These are phyloP conservation scores for Diaporthe aspalathi DNA, from an alignment of 2,329 filamentous ascomycete species.

Conservation along the genomic window DNA sequence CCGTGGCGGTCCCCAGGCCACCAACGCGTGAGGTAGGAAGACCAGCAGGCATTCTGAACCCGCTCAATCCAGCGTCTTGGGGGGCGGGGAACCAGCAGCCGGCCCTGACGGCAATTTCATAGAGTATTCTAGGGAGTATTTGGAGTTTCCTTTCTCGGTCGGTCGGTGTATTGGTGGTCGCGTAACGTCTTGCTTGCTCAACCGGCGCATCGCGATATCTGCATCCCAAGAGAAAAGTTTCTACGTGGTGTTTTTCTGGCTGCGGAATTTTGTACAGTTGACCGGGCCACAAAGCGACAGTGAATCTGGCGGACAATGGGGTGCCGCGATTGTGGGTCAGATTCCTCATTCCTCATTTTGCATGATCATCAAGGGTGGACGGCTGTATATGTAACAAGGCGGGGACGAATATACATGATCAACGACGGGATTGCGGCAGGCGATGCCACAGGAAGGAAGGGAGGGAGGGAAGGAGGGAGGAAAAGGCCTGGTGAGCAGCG, in stretches of 20 bases:
- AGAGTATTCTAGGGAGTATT: conserved; percentile 39
- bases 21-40: conserved; percentile 58
- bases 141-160: conserved; percentile 39
- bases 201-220: conserved; percentile 39
- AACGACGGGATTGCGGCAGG: conserved; percentile 29
- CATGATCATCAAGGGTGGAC: conserved; percentile 35
- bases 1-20: conserved; percentile 67
- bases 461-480: neutral
- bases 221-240: conserved; percentile 39
- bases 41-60: conserved; percentile 4
- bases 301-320: conserved; percentile 7
- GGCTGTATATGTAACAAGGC: conserved; percentile 37
- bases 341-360: conserved; percentile 31
- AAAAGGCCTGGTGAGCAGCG: neutral
- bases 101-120: conserved; percentile 31
- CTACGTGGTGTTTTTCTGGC: conserved; percentile 28
- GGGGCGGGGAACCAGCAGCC: conserved; percentile 25
- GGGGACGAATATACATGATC: conserved; percentile 37
- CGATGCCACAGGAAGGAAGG: conserved; percentile 29
- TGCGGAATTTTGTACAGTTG: conserved; percentile 29
- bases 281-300: conserved; percentile 16
- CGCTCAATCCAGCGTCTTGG: conserved; percentile 7
- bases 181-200: conserved; percentile 38
- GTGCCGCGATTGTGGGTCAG: conserved; percentile 23
- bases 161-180: conserved; percentile 38